Evolutionary conservation across 139 green algal genomes (phyloP).

Genomic region (Chlorella sp.): DNA sequence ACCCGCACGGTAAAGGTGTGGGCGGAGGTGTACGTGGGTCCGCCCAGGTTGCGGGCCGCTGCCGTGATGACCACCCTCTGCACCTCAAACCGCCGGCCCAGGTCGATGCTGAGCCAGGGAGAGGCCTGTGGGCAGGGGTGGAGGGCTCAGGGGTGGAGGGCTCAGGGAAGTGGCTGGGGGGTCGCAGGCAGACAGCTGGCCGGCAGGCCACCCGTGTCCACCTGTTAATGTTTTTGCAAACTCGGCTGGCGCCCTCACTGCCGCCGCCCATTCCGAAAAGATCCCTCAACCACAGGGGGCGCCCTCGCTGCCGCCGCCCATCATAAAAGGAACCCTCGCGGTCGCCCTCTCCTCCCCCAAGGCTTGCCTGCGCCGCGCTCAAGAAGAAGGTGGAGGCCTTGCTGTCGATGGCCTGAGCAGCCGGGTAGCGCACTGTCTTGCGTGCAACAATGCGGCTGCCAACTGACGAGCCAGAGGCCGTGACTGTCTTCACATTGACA

Average conservation of each 20-base stretch:
- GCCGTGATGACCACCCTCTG: neutral
- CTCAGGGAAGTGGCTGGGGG: neutral
- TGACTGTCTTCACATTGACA: too few species aligned
- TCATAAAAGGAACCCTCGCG: too few species aligned
- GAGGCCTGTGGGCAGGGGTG: neutral
- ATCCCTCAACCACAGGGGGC: too few species aligned
- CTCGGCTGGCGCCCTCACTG: neutral
- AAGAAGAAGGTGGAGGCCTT: neutral
- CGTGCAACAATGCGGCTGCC: neutral
- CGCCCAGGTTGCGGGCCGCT: neutral
- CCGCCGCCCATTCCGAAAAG: too few species aligned
- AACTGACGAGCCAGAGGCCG: neutral
- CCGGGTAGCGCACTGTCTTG: neutral
- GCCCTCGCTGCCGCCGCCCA: too few species aligned
- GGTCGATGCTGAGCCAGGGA: conserved; percentile 1
- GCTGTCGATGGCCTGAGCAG: neutral
- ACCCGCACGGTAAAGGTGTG: neutral
- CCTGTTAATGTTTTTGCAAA: too few species aligned
- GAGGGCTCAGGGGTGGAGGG: neutral
- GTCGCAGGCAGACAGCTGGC: too few species aligned
- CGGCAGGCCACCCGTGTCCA: too few species aligned
- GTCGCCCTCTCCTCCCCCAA: neutral
- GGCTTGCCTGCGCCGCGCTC: neutral
- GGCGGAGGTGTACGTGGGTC: neutral
- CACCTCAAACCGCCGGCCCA: neutral